Conservation (phyloP, 768 basidiomycete species). For the Cystobasidium ongulense region DNA sequence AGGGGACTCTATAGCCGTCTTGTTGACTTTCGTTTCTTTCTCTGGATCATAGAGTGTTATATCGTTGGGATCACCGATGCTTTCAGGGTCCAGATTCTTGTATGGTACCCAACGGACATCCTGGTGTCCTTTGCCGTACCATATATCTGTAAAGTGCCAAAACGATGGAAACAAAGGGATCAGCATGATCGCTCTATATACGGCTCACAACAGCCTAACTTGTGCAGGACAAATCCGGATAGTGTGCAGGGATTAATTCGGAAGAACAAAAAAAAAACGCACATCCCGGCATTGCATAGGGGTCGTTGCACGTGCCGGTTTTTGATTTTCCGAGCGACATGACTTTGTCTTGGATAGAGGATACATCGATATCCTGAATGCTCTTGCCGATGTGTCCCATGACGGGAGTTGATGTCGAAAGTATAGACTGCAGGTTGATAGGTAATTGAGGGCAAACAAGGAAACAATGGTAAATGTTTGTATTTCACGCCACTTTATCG, state of each 20-base stretch:
- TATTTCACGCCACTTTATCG: no score
- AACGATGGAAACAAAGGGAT: neutral
- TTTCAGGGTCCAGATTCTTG: neutral
- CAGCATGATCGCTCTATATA: no score
- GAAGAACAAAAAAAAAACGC: neutral
- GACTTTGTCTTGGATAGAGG: neutral
- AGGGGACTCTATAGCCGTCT: neutral
- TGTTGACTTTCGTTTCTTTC: neutral
- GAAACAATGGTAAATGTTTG: no score
- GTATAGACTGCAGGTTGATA: neutral
- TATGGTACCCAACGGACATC: constrained; percentile 22
- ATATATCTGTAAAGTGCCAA: constrained; percentile 1
- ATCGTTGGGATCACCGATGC: neutral
- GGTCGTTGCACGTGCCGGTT: constrained; percentile 2
- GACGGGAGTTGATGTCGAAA: neutral
- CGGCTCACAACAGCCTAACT: neutral
- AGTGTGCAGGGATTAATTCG: neutral
- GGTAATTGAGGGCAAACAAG: no score
- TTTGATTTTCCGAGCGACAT: neutral
- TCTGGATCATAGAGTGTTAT: neutral
- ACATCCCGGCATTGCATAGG: constrained; percentile 18
- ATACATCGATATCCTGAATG: neutral
- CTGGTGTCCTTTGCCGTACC: constrained; percentile 17
- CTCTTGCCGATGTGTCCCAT: neutral
- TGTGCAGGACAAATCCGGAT: neutral